A percentile compares a stretch with the other conserved stretches of the same genome.
phyloP scores from a whole-genome alignment of 2,329 filamentous ascomycete genomes.

The Arthrobotrys entomopaga region DNA sequence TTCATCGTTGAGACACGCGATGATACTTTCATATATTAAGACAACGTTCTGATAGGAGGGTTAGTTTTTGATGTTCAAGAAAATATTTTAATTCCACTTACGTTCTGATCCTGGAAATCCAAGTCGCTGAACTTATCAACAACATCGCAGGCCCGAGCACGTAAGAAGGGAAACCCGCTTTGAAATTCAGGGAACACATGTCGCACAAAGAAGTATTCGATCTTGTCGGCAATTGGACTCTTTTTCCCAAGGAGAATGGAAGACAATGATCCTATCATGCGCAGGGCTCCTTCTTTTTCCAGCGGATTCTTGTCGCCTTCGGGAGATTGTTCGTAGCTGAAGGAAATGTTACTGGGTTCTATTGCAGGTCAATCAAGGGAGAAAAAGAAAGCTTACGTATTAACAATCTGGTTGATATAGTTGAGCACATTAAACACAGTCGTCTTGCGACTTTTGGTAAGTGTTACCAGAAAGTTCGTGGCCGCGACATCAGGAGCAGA shows the following conservation, averaged over 20 bases:
- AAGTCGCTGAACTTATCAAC: constrained; percentile 98
- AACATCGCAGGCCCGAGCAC: constrained; percentile 94
- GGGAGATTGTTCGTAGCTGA: constrained; percentile 68
- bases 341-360: not conserved
- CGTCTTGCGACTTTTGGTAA: constrained; percentile 94
- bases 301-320: constrained; percentile 92
- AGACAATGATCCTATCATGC: constrained; percentile 96
- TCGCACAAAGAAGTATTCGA: constrained; percentile 97
- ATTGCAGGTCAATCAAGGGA: not conserved
- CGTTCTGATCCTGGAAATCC: constrained; percentile 91
- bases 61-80: not conserved
- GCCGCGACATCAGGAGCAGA: constrained; percentile 94
- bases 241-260: constrained; percentile 97
- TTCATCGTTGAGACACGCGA: constrained; percentile 96
- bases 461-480: constrained; percentile 92
- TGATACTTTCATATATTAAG: constrained; percentile 93
- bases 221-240: constrained; percentile 95
- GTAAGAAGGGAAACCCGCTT: constrained; percentile 88
- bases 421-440: constrained; percentile 94
- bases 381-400: constrained; percentile 74
- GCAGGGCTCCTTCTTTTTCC: constrained; percentile 93
- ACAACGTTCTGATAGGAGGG: constrained; percentile 74
- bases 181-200: constrained; percentile 99
- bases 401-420: constrained; percentile 95
- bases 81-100: constrained; percentile 18